Evolutionary conservation across 2,329 filamentous ascomycete genomes (phyloP).

Genomic region (Leptodontidium sp.): DNA sequence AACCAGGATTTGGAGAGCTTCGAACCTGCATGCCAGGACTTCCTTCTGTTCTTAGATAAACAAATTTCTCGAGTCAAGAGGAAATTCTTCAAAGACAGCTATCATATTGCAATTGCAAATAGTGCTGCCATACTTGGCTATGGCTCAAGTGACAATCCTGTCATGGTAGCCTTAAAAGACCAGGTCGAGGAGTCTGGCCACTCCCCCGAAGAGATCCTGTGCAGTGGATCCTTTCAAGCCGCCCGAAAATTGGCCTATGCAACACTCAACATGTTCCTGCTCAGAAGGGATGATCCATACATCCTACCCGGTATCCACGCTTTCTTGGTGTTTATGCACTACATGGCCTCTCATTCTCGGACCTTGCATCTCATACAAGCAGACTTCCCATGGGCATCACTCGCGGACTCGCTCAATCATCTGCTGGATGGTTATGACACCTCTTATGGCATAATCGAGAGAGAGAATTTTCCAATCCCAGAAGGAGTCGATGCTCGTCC

Average conservation of each 20-base stretch:
- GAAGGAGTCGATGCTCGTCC: constrained; percentile 39
- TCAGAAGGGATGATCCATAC: too few relatives aligned
- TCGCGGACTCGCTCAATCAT: constrained; percentile 39
- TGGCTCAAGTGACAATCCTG: constrained; percentile 40
- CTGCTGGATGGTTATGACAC: constrained; percentile 28
- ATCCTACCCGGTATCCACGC: too few relatives aligned
- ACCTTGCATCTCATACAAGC: too few relatives aligned
- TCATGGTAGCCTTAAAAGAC: neutral
- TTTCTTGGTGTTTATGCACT: too few relatives aligned
- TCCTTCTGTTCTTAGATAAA: constrained; percentile 60
- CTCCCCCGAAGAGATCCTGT: too few relatives aligned
- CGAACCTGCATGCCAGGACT: constrained; percentile 55
- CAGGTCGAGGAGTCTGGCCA: too few relatives aligned
- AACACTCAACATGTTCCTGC: too few relatives aligned
- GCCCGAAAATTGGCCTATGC: too few relatives aligned
- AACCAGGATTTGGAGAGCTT: constrained; percentile 57
- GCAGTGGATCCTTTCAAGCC: constrained; percentile 13
- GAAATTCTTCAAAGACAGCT: constrained; percentile 56
- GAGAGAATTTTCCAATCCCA: constrained; percentile 34
- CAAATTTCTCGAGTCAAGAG: constrained; percentile 63
- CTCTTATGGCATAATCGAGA: constrained; percentile 30
- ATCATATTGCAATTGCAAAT: constrained; percentile 64
- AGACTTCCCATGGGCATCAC: constrained; percentile 38
- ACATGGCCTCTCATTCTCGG: too few relatives aligned
- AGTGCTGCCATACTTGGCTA: constrained; percentile 44